Evolutionary conservation across 2,329 filamentous ascomycete genomes (phyloP), one percentile per base, ranked within the genome.

Genomic region (Trichoderma atroviride): DNA sequence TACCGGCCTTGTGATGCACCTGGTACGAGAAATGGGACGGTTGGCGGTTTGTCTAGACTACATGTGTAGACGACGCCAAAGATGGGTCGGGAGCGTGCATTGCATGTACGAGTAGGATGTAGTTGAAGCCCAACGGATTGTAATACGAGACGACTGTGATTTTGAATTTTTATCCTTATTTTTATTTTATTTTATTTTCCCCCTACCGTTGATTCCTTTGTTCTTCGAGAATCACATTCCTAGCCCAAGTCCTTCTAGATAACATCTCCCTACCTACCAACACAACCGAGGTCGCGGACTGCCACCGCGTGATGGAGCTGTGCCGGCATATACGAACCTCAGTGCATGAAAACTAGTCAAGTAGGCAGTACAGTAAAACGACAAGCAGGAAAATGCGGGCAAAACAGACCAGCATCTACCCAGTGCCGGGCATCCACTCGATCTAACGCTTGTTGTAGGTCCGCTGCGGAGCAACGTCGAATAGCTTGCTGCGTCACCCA

Each of bases 1-100:
- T 40, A 61, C 61, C 61, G 53, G 53, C 68, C 56, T 61, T 47
- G 65, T 68, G 65, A 61, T 68, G 65, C 65, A 19, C 33, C 22
- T 40, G 61, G 65, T 68, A 60, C 57, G 65, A 61, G 65, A 61
- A 68, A 60, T 60, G 56, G 60, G 63, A 55, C 40, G 55, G 63
- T 16, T 67, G 55, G 63, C 33, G 50, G 50, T 55, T 22, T 55
- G 59, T 22, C 43, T 35, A n/a, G n/a, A 37, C 27, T 27, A 27
- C 27, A 27, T 27, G 27, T 27, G 27, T n/a, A n/a, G n/a, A n/a
- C 14, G 33, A 9, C 19, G 58, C 43, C 43, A 50, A 43, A 22
- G 43, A 50, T 22, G 43, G 43, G 43, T 11, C 47, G 14, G 14
- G 7, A 22, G 19, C 33, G 31, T 35, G 19, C 33, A 50, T 35